These are phyloP conservation scores for Acanthamoeba rhysodes DNA, from an alignment of 208 protist genomes.

Conservation along the genomic window DNA sequence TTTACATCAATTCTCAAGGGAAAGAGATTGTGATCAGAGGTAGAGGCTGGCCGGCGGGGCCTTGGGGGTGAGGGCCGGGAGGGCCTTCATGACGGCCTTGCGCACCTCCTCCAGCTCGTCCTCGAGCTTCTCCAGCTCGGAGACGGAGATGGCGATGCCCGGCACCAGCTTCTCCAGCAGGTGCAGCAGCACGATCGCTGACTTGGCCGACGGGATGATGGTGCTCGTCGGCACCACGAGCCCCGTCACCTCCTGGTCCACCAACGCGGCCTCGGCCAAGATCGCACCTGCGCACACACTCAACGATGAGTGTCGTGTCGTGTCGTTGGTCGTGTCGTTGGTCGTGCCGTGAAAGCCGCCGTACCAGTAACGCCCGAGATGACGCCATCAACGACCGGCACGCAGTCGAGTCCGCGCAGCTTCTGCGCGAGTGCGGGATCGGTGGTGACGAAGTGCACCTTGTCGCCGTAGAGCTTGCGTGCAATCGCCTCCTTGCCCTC, in stretches of 20 bases:
- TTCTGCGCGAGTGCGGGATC: conserved; percentile 6
- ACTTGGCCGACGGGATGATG: conserved; percentile 22
- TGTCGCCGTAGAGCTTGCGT: conserved; percentile 20
- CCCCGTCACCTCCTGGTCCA: conserved; percentile 20
- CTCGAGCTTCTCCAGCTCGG: conserved; percentile 54
- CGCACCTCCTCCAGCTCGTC: conserved; percentile 16
- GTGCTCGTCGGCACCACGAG: conserved; percentile 50
- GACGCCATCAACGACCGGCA: conserved; percentile 32
- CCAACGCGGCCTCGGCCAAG: neutral
- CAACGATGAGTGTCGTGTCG: neutral
- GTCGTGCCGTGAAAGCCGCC: too few species aligned
- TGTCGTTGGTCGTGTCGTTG: too few species aligned
- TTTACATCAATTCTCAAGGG: neutral
- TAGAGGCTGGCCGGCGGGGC: neutral
- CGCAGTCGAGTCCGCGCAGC: neutral
- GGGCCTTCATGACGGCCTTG: conserved; percentile 31
- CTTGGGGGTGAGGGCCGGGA: neutral
- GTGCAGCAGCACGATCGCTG: neutral
- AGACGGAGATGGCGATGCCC: neutral
- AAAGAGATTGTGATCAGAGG: neutral
- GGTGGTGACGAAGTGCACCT: conserved; percentile 28
- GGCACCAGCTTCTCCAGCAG: conserved; percentile 35
- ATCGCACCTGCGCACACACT: neutral
- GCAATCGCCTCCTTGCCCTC: conserved; percentile 26
- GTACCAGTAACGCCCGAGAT: conserved; percentile 18